Base-by-base conservation (phyloP, 169 alveolate species). In the Theileria parva region DNA sequence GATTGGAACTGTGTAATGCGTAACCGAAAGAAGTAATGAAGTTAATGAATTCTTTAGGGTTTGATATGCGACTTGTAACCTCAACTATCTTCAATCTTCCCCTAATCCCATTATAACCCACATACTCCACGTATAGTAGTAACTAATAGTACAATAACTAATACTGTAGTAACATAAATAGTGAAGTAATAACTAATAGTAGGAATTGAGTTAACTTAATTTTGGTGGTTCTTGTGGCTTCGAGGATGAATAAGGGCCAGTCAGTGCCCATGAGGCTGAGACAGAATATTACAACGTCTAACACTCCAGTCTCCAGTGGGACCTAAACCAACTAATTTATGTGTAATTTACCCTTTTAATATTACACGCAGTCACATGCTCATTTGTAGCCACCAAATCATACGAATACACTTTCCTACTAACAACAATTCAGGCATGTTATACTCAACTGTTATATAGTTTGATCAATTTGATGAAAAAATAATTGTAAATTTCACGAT, bases 231-330 rank as follows among this genome's bases (percentile, higher is more conserved):
- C 97, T 93, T 0, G 83, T 80, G 17, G 95, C 95, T 65, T 93
- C 97, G 68, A 51, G 39, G 0, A 93, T 27, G 79, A 93, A 93
- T 8, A 85, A 34, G 2, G 96, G 96, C 97, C 97, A 93, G 61
- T 93, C 95, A 2, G 55, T 34, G 17, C 97, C 97, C 97, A 93
- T 93, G 65, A 93, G 69, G 76, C 95, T 89, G 55, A 93, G 79
- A 44, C 96, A 93, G 67, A 93, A 93, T 0, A 93, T 67, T 23
- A 91, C 93, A 13, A 89, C 74, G 65, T 93, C 94, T 17, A 93
- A 75, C 7, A 78, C 34, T 15, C 63, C 77, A 25, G 66, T 67
- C 0, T 61, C 69, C 64, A 93, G 32, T 9, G 96, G 96, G 7
- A 93, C 92, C 93, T 89, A 73, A 59, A 67, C 39, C n/a, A 6